These are phyloP conservation scores for Xylariaceae sp. DNA, from an alignment of 2,329 filamentous ascomycete species.

Conservation along the genomic window DNA sequence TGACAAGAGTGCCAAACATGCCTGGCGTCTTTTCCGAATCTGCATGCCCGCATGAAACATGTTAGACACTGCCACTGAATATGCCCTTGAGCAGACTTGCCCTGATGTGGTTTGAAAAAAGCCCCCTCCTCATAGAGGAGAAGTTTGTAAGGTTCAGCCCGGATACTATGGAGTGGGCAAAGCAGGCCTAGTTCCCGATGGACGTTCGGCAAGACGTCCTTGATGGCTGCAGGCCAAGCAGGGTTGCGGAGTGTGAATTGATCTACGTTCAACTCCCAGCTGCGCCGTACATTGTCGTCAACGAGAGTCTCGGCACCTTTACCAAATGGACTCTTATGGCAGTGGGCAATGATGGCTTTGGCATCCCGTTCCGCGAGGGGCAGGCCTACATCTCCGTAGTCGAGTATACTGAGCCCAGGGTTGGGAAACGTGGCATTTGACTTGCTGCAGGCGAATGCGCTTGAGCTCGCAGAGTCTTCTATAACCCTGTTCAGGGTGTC, in stretches of 20 bases:
- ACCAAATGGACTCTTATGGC: background rate
- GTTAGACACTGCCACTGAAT: background rate
- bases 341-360: background rate
- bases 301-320: background rate
- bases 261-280: background rate
- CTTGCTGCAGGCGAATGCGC: background rate
- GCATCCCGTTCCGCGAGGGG: background rate
- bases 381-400: background rate
- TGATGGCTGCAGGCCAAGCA: background rate
- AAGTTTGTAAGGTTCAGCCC: background rate
- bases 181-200: background rate
- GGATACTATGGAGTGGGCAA: background rate
- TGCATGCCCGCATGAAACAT: background rate
- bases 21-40: background rate
- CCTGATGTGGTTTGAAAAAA: background rate
- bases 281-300: background rate
- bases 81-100: background rate
- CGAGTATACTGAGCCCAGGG: background rate
- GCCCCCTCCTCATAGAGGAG: background rate
- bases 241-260: background rate
- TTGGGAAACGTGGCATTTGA: background rate
- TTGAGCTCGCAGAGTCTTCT: background rate
- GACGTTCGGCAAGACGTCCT: background rate
- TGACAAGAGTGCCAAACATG: background rate
- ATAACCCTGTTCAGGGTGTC: background rate